Evolutionary conservation across 805 yeast species (phyloP).

Genomic region (Kregervanrija delftensis): DNA sequence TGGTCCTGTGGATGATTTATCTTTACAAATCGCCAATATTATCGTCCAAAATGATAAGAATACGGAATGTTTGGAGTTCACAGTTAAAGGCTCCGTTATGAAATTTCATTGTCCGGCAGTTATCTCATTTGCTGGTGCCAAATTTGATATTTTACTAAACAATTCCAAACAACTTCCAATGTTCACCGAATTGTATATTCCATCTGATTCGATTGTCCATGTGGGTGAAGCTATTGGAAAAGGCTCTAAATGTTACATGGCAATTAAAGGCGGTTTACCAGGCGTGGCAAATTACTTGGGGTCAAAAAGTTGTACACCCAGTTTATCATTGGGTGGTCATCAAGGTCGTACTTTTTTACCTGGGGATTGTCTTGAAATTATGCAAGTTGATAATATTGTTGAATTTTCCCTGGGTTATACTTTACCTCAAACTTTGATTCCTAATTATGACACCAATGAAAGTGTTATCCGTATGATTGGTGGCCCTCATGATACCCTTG

Average conservation of each 20-base stretch:
- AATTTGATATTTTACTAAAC: slow-evolving; percentile 14
- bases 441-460: slow-evolving; percentile 8
- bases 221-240: slow-evolving; percentile 18
- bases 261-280: slow-evolving; percentile 26
- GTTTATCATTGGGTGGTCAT: slow-evolving; percentile 24
- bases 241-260: slow-evolving; percentile 19
- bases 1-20: slow-evolving; percentile 24
- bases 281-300: slow-evolving; percentile 25
- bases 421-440: slow-evolving; percentile 14
- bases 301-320: slow-evolving; percentile 25
- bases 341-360: slow-evolving; percentile 24
- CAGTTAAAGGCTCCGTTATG: slow-evolving; percentile 21
- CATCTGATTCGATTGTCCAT: slow-evolving; percentile 16
- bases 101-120: slow-evolving; percentile 20
- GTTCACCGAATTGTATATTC: slow-evolving; percentile 18
- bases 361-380: slow-evolving; percentile 24
- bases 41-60: slow-evolving; percentile 18
- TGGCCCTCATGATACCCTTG: slow-evolving; percentile 27
- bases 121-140: slow-evolving; percentile 21
- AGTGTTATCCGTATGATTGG: slow-evolving; percentile 17
- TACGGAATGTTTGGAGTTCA: slow-evolving; percentile 21
- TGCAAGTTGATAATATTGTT: not conserved
- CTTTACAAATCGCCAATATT: slow-evolving; percentile 22
- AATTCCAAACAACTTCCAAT: slow-evolving; percentile 12
- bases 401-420: slow-evolving; percentile 9